A percentile compares a stretch with the other conserved stretches of the same genome.
These are phyloP conservation scores for Mycena polygramma DNA, from an alignment of 768 basidiomycete species.

Conservation along the genomic window DNA sequence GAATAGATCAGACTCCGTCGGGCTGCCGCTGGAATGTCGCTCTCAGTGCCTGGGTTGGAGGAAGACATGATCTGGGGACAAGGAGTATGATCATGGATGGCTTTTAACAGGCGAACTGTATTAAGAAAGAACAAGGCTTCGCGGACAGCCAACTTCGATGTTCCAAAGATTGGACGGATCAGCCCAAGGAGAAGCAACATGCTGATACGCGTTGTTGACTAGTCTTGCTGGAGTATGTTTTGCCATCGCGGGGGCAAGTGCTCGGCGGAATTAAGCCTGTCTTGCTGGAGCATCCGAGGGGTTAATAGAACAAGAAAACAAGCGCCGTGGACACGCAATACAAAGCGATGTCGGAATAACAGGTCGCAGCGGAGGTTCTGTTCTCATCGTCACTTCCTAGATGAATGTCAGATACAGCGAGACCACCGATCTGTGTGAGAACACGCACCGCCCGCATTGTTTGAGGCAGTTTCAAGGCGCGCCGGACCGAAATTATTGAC, in stretches of 20 bases:
- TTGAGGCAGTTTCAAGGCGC: slow-evolving; percentile 69
- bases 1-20: neutral
- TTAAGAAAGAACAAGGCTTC: slow-evolving; percentile 20
- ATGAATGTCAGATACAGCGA: slow-evolving; percentile 11
- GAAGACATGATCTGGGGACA: slow-evolving; percentile 13
- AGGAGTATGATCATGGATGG: slow-evolving; percentile 1
- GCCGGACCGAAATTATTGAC: slow-evolving; percentile 93
- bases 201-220: slow-evolving; percentile 25
- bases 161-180: slow-evolving; percentile 25
- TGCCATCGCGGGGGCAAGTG: slow-evolving; percentile 4
- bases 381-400: slow-evolving; percentile 14
- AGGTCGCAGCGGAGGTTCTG: neutral
- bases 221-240: slow-evolving; percentile 21
- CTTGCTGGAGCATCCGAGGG: slow-evolving; percentile 12
- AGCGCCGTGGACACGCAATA: slow-evolving; percentile 22
- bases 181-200: slow-evolving; percentile 16
- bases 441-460: slow-evolving; percentile 30
- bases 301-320: slow-evolving; percentile 24
- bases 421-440: neutral
- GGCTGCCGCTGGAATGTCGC: neutral
- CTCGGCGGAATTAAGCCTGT: slow-evolving; percentile 25
- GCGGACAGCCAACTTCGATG: slow-evolving; percentile 9
- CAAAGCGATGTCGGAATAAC: slow-evolving; percentile 10
- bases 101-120: slow-evolving; percentile 11
- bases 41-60: neutral